Evolutionary conservation across 169 alveolate species (phyloP).

Genomic region (Eimeria nieschulzi): DNA sequence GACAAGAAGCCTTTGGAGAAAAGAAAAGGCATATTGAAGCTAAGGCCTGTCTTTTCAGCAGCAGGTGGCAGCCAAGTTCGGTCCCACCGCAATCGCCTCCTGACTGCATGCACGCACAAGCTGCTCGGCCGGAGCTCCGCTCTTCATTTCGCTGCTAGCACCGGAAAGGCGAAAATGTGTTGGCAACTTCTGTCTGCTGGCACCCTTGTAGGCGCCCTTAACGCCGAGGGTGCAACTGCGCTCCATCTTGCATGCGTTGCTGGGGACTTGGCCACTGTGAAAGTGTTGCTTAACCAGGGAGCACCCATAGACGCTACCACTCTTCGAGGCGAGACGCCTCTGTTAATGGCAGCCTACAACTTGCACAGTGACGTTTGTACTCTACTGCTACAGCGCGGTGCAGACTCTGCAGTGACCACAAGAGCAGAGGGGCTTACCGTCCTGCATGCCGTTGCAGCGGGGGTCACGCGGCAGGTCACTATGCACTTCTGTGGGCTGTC

Average conservation of each 20-base stretch:
- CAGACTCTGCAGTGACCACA: constrained; percentile 64
- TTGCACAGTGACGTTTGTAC: constrained; percentile 81
- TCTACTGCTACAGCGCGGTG: constrained; percentile 82
- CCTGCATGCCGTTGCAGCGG: constrained; percentile 74
- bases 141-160: constrained; percentile 88
- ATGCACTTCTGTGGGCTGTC: constrained; percentile 52
- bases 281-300: constrained; percentile 80
- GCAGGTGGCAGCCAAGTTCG: not conserved
- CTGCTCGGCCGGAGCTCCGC: constrained; percentile 86
- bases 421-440: constrained; percentile 69
- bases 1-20: not conserved
- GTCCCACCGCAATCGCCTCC: constrained; percentile 54
- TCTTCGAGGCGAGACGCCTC: constrained; percentile 88
- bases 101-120: constrained; percentile 83
- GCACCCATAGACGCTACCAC: constrained; percentile 80
- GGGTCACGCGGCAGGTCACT: constrained; percentile 45
- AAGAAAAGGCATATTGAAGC: not conserved
- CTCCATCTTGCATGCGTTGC: constrained; percentile 88
- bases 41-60: not conserved
- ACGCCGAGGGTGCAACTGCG: constrained; percentile 90
- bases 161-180: constrained; percentile 85
- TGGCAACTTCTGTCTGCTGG: constrained; percentile 86
- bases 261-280: constrained; percentile 87
- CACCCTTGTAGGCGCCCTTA: constrained; percentile 80
- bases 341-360: constrained; percentile 86